These are phyloP conservation scores for Aaosphaeria arxii DNA, from an alignment of 2,329 filamentous ascomycete species.

Conservation along the genomic window DNA sequence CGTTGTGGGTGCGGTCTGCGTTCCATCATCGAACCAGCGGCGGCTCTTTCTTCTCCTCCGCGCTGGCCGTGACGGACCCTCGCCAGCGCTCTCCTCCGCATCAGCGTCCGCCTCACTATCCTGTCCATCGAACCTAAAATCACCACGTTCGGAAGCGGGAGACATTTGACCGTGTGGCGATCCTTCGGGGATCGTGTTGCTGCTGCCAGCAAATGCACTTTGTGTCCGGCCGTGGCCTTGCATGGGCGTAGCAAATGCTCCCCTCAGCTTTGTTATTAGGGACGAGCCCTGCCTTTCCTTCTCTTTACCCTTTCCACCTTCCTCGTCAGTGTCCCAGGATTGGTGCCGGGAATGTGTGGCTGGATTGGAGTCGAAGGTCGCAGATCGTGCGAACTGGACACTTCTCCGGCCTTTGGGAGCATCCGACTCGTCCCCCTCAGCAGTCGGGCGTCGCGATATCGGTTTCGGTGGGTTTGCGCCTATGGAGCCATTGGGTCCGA, in stretches of 20 bases:
- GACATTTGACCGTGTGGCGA: slow-evolving; percentile 40
- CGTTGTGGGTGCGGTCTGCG: slow-evolving; percentile 66
- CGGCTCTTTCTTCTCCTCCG: slow-evolving; percentile 63
- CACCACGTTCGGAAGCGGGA: slow-evolving; percentile 48
- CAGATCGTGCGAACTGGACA: slow-evolving; percentile 68
- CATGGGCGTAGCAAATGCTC: slow-evolving; percentile 60
- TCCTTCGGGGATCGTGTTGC: slow-evolving; percentile 37
- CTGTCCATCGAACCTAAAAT: slow-evolving; percentile 53
- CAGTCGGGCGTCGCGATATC: slow-evolving; percentile 28
- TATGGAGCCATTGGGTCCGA: slow-evolving; percentile 20
- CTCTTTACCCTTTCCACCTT: slow-evolving; percentile 54
- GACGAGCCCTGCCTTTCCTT: slow-evolving; percentile 54
- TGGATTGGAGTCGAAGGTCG: slow-evolving; percentile 40
- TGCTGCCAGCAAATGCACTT: slow-evolving; percentile 45
- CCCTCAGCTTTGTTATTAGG: slow-evolving; percentile 74
- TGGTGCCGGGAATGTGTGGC: slow-evolving; percentile 57
- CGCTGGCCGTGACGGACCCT: slow-evolving; percentile 46
- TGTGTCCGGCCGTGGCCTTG: slow-evolving; percentile 49
- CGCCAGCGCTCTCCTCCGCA: slow-evolving; percentile 82
- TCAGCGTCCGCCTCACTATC: slow-evolving; percentile 72
- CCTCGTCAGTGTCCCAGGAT: slow-evolving; percentile 61
- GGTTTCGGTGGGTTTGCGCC: slow-evolving; percentile 26
- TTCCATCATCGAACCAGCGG: slow-evolving; percentile 52
- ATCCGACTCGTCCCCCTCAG: slow-evolving; percentile 28
- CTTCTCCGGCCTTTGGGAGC: slow-evolving; percentile 54